phyloP scores from a whole-genome alignment of 805 yeast genomes.

The Yarrowia osloensis region DNA sequence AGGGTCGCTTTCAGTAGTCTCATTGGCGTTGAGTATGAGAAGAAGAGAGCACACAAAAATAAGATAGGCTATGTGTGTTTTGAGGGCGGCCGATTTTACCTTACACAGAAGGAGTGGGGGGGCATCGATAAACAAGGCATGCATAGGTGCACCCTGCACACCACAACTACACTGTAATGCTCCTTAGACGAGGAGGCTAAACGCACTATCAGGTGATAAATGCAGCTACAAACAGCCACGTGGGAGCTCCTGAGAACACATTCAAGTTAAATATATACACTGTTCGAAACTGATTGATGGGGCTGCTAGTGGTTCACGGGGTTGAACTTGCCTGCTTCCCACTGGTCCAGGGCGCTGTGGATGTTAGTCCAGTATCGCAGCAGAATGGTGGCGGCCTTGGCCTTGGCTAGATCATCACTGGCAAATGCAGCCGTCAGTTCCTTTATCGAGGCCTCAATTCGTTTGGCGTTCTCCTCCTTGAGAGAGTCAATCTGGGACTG shows the following conservation, averaged over 20 bases:
- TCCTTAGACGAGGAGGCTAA: background rate
- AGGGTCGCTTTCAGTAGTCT: background rate
- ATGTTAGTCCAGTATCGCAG: constrained; percentile 85
- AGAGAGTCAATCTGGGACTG: constrained; percentile 60
- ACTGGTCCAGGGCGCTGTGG: constrained; percentile 13
- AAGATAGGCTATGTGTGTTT: background rate
- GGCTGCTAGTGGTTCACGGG: constrained; percentile 9
- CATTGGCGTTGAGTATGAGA: constrained; percentile 23
- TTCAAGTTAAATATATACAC: constrained; percentile 10
- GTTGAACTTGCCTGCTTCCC: constrained; percentile 27
- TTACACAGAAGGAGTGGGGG: constrained; percentile 7
- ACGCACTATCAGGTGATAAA: background rate
- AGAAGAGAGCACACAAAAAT: constrained; percentile 1
- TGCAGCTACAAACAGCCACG: too few species aligned
- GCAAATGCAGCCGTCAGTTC: constrained; percentile 52
- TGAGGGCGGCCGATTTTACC: background rate
- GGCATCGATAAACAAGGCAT: background rate
- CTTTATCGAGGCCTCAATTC: constrained; percentile 53
- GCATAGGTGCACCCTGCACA: background rate
- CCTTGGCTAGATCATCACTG: constrained; percentile 53
- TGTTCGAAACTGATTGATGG: background rate
- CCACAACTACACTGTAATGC: background rate
- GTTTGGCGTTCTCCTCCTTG: constrained; percentile 55
- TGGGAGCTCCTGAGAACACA: too few species aligned
- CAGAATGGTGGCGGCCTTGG: constrained; percentile 67